Conservation (phyloP, 192 early-diverging fungal genomes). For the Coemansia sp. region DNA sequence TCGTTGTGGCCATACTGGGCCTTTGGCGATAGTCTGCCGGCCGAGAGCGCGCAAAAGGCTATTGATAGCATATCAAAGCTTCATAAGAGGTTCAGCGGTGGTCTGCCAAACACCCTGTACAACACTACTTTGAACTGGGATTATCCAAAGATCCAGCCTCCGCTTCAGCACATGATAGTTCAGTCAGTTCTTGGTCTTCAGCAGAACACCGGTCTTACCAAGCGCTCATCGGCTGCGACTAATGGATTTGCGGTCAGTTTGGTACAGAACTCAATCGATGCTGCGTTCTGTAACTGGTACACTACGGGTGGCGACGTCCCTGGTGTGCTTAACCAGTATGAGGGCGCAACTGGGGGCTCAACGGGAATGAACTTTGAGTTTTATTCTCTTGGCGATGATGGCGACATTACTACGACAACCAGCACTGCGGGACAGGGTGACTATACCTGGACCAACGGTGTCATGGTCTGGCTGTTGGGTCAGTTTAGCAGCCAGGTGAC, state of each 20-base stretch:
- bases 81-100: constrained; percentile 59
- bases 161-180: constrained; percentile 62
- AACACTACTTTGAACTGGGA: constrained; percentile 70
- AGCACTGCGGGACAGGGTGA: constrained; percentile 15
- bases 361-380: constrained; percentile 32
- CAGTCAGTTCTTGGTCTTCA: constrained; percentile 19
- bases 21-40: constrained; percentile 28
- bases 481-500: constrained; percentile 27
- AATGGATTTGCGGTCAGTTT: constrained; percentile 5
- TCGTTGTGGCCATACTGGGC: constrained; percentile 69
- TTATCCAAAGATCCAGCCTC: constrained; percentile 69
- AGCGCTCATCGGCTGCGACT: not conserved
- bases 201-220: constrained; percentile 8
- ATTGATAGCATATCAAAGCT: constrained; percentile 49
- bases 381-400: constrained; percentile 21
- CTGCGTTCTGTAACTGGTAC: constrained; percentile 72
- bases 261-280: constrained; percentile 60
- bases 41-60: constrained; percentile 33
- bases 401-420: constrained; percentile 28
- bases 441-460: constrained; percentile 50
- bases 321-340: constrained; percentile 45
- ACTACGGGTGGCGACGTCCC: constrained; percentile 64
- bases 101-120: constrained; percentile 63
- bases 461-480: constrained; percentile 40
- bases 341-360: not conserved